Conservation (phyloP, 140 eudicot species). For the Eryngium alpinum region DNA sequence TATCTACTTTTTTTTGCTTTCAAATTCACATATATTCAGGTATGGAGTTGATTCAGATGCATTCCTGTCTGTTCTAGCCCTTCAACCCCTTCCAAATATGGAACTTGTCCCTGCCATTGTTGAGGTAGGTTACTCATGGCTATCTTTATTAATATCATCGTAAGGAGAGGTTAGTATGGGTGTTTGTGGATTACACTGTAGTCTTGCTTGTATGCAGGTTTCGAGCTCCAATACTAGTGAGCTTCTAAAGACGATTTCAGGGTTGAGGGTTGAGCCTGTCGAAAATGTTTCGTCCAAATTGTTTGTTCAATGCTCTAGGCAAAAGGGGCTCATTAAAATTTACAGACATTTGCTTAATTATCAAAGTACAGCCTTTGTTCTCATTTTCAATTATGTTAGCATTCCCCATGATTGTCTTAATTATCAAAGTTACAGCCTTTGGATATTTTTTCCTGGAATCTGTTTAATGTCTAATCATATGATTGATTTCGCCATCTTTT, state of each 20-base stretch:
- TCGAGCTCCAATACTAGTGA: conserved; percentile 84
- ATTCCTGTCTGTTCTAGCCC: conserved; percentile 89
- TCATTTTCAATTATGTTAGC: conserved; percentile 13
- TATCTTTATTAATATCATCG: neutral
- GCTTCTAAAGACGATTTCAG: conserved; percentile 81
- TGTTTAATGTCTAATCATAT: neutral
- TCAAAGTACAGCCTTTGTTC: conserved; percentile 50
- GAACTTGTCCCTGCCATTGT: conserved; percentile 80
- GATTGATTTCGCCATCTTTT: conserved; percentile 4
- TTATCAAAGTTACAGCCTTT: conserved; percentile 64
- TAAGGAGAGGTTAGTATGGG: neutral
- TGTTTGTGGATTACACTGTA: neutral
- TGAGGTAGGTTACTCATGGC: conserved; percentile 43
- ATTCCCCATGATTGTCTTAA: too few relatives aligned
- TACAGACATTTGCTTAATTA: conserved; percentile 90
- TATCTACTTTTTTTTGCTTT: neutral
- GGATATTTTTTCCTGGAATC: neutral
- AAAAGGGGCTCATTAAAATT: conserved; percentile 90
- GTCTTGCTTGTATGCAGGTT: conserved; percentile 46
- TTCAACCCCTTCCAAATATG: conserved; percentile 81
- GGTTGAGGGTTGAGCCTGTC: conserved; percentile 83
- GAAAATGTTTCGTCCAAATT: conserved; percentile 93
- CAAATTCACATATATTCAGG: conserved; percentile 40
- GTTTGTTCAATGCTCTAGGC: conserved; percentile 98
- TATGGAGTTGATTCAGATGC: conserved; percentile 97